Evolutionary conservation across 768 basidiomycete species (phyloP).

Genomic region (Amanita pseudoporphyria): DNA sequence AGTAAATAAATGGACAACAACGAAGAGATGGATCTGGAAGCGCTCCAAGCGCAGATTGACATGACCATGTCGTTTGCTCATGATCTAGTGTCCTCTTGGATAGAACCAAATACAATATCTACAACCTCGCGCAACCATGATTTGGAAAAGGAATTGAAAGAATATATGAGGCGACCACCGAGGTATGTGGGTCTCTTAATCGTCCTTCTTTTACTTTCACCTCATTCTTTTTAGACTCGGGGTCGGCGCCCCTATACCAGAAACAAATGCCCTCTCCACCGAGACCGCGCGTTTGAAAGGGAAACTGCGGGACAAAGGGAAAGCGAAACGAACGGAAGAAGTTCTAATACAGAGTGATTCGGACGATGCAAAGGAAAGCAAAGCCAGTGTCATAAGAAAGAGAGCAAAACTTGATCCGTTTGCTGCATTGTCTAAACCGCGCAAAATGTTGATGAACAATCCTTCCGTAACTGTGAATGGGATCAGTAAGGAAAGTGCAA

Average conservation of each 20-base stretch:
- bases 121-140: slow-evolving; percentile 25
- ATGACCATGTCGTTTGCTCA: slow-evolving; percentile 71
- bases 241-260: slow-evolving; percentile 59
- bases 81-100: slow-evolving; percentile 68
- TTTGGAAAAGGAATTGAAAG: slow-evolving; percentile 48
- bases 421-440: slow-evolving; percentile 33
- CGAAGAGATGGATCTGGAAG: slow-evolving; percentile 56
- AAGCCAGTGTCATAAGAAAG: slow-evolving; percentile 48
- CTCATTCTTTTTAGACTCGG: slow-evolving; percentile 42
- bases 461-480: neutral
- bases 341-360: slow-evolving; percentile 19
- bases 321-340: slow-evolving; percentile 34
- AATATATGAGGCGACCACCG: slow-evolving; percentile 59
- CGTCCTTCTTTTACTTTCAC: slow-evolving; percentile 6
- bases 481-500: neutral
- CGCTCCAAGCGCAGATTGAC: slow-evolving; percentile 76
- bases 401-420: slow-evolving; percentile 55
- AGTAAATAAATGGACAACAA: slow-evolving; percentile 15
- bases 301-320: slow-evolving; percentile 37
- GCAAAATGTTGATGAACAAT: slow-evolving; percentile 14
- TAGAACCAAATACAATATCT: slow-evolving; percentile 42
- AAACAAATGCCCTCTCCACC: slow-evolving; percentile 30
- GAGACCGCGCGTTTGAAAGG: slow-evolving; percentile 57
- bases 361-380: slow-evolving; percentile 51
- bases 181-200: slow-evolving; percentile 35